A percentile compares a stretch with the other conserved stretches of the same genome.
These are phyloP conservation scores for Infundibulicybe gibba DNA, from an alignment of 768 basidiomycete genomes.

Conservation along the genomic window DNA sequence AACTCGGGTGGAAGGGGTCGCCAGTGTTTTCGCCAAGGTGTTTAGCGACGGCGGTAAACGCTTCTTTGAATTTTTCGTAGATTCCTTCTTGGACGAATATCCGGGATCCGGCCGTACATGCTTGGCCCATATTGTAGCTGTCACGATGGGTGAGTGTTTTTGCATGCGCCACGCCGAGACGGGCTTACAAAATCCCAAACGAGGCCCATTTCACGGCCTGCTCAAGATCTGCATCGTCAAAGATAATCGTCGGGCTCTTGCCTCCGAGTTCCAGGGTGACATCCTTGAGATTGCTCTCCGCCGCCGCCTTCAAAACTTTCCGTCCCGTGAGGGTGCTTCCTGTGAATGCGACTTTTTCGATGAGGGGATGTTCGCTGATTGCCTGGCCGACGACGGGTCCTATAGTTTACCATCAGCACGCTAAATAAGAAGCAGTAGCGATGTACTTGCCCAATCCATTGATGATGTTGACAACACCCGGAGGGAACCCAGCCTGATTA, in stretches of 20 bases:
- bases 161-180: neutral
- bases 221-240: slow-evolving; percentile 70
- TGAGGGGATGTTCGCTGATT: slow-evolving; percentile 49
- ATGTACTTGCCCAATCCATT: slow-evolving; percentile 56
- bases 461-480: slow-evolving; percentile 68
- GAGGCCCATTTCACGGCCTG: slow-evolving; percentile 71
- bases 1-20: slow-evolving; percentile 55
- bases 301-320: slow-evolving; percentile 74
- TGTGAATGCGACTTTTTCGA: slow-evolving; percentile 83
- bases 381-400: slow-evolving; percentile 60
- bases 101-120: slow-evolving; percentile 82
- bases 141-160: neutral
- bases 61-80: slow-evolving; percentile 73
- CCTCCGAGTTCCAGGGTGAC: slow-evolving; percentile 83
- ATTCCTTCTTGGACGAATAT: slow-evolving; percentile 79
- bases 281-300: slow-evolving; percentile 80
- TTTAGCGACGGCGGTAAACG: slow-evolving; percentile 48
- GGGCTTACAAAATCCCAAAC: slow-evolving; percentile 68
- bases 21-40: slow-evolving; percentile 46
- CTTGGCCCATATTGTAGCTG: slow-evolving; percentile 50
- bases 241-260: slow-evolving; percentile 70
- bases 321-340: slow-evolving; percentile 80
- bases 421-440: slow-evolving; percentile 38
- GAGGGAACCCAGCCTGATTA: slow-evolving; percentile 66
- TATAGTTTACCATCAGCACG: slow-evolving; percentile 26